Base-by-base conservation (phyloP, 1,139 yeast species). In the Saccharomyces hybrid region DNA sequence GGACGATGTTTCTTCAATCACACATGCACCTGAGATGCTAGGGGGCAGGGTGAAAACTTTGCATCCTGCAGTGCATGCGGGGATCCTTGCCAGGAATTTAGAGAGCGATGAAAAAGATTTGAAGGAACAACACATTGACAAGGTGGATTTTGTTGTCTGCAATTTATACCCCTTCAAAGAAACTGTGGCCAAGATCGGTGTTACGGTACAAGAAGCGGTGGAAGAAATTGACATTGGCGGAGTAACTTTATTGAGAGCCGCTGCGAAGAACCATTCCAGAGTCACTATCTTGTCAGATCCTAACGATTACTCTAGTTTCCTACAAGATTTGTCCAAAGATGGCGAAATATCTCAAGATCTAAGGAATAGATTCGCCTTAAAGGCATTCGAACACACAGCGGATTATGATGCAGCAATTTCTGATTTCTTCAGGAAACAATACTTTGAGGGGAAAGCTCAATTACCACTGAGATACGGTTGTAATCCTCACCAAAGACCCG, bases 201-300 rank as follows among this genome's bases (percentile, higher is more conserved):
- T 91, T 61, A 93, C 99, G 52, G 83, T 93, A 63, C 93, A 85
- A 50, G 99, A 93, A 78, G 99, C 99, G 14, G 97, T 93, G 54
- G 99, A 93, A 78, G 98, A 93, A 76, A 86, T 93, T 65, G 99
- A 93, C 71, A 93, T 93, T 71, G 99, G 99, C 67, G 99, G 99
- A 70, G 99, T 93, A 57, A 93, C 99, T 50, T 79, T 93, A 61
- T 79, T 93, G 72, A 85, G 99, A 75, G 99, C 99, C 51, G 99
- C 99, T 58, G 99, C 99, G 59, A 93, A 93, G 79, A 93, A 93
- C 77, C 99, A 93, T 73, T 79, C 95, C 58, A 84, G 99, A 75
- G 99, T 93, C 58, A 88, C 97, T 58, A 91, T 93, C 62, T 78
- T 93, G 67, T 87, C 96, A 38, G 99, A 93, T 74, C 99, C 99